These are phyloP conservation scores for Lycium barbarum DNA, from an alignment of 257 asterid species.

Conservation along the genomic window DNA sequence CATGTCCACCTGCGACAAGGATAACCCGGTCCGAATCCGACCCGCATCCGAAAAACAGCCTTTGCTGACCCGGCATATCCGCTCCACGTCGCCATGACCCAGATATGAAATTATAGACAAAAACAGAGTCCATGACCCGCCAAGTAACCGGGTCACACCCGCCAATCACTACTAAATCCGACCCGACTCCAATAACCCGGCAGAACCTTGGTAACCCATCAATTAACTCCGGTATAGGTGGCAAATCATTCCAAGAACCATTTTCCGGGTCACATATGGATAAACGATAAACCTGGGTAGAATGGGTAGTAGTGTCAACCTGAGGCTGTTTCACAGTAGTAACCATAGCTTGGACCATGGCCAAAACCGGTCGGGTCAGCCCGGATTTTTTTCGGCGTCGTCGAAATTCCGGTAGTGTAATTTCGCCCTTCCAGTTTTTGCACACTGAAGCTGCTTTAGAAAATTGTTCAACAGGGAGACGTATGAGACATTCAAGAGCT, in stretches of 20 bases:
- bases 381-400: background rate
- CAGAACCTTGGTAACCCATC: constrained; percentile 40
- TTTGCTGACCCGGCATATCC: constrained; percentile 35
- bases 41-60: constrained; percentile 36
- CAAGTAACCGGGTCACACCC: constrained; percentile 39
- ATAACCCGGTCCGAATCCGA: constrained; percentile 22
- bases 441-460: constrained; percentile 34
- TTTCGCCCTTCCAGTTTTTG: constrained; percentile 27
- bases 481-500: constrained; percentile 37
- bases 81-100: constrained; percentile 40
- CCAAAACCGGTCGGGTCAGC: constrained; percentile 32
- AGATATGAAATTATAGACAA: constrained; percentile 30
- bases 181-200: constrained; percentile 32
- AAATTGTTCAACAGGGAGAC: constrained; percentile 29
- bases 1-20: constrained; percentile 42
- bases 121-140: constrained; percentile 29
- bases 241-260: constrained; percentile 29
- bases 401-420: constrained; percentile 32
- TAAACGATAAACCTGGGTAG: constrained; percentile 23
- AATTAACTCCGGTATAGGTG: constrained; percentile 32
- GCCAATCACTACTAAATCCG: constrained; percentile 38
- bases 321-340: background rate
- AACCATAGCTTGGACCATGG: constrained; percentile 32
- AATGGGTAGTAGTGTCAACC: background rate
- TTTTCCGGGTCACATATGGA: constrained; percentile 30